Evolutionary conservation across 2,329 filamentous ascomycete species (phyloP), one percentile per base, ranked within the genome.

Genomic region (Coleophoma eucalyptorum): DNA sequence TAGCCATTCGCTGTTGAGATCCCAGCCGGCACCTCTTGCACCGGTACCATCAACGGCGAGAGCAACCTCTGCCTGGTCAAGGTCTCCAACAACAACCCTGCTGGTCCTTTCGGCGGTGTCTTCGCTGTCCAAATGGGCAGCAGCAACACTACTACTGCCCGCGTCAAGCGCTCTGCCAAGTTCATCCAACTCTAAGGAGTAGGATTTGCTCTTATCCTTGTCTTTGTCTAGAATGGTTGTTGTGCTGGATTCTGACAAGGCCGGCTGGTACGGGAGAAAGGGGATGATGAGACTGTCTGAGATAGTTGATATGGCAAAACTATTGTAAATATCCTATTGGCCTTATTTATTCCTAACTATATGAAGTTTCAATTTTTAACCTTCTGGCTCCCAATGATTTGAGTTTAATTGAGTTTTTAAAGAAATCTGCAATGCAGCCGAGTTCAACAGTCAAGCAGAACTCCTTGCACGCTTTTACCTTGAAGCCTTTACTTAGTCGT

Each of bases 91-190:
- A 56, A 54, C 52, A 70, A 70, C 61, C 50, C 53, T 6, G 64
- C 63, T 3, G 70, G 70, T 1, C 70, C 69, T 5, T 73, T 72
- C 50, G 70, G 69, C 16, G 70, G 69, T 13, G 61, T 68, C 20
- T 56, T 72, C 13, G 63, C 69, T 21, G 63, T 72, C 52, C 70
- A 72, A 65, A 69, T 72, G 46, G 18, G 43, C 10, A 26, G 26
- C 26, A 26, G 26, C 37, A 48, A 34, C 18, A 18, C 43, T 21
- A 44, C 51, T n/a, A 47, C 46, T 15, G 11, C 41, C 15, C 37
- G 37, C 19, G 37, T 40, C n/a, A 40, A 40, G 37, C 37, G 37
- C 37, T 18, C n/a, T 10, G 19, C 37, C 37, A 40, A 40, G 37
- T 40, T 40, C 15, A 40, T 19, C 10, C 37, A 13, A 2, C 13